A percentile compares a stretch with the other conserved stretches of the same genome.
phyloP scores from a whole-genome alignment of 163 green algal species.

The Scenedesmus sp. region DNA sequence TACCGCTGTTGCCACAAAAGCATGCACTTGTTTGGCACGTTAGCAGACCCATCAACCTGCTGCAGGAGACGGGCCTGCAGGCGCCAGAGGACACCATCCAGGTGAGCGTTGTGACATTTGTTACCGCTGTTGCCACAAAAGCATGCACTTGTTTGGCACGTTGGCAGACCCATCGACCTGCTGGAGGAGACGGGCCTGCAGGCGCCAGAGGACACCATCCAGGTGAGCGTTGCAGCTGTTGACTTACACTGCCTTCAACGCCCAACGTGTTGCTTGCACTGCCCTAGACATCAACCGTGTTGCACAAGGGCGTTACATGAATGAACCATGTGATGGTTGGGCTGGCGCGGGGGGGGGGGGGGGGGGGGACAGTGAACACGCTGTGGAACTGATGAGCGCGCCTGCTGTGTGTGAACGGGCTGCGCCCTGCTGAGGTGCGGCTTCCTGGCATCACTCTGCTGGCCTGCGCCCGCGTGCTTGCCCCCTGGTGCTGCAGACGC shows the following conservation, averaged over 20 bases:
- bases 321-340: too few relatives aligned
- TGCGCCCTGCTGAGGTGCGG: not conserved
- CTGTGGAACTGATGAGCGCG: too few relatives aligned
- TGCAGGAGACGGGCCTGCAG: constrained; percentile 37
- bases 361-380: too few relatives aligned
- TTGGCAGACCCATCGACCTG: constrained; percentile 28
- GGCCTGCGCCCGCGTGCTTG: not conserved
- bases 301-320: too few relatives aligned
- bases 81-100: constrained; percentile 28
- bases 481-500: constrained; percentile 60
- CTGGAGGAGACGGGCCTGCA: constrained; percentile 27
- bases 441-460: not conserved
- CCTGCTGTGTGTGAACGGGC: not conserved
- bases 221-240: constrained; percentile 26
- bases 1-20: not conserved
- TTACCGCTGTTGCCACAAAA: not conserved
- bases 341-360: too few relatives aligned
- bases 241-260: too few relatives aligned
- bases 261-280: too few relatives aligned
- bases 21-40: not conserved
- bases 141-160: not conserved
- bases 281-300: too few relatives aligned
- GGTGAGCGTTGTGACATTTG: not conserved
- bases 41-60: constrained; percentile 36
- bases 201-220: constrained; percentile 15